Percentiles rank a stretch among this genome's conserved stretches.
Evolutionary conservation across 2,329 filamentous ascomycete genomes (phyloP).

Genomic region (Penicillium glabrum): DNA sequence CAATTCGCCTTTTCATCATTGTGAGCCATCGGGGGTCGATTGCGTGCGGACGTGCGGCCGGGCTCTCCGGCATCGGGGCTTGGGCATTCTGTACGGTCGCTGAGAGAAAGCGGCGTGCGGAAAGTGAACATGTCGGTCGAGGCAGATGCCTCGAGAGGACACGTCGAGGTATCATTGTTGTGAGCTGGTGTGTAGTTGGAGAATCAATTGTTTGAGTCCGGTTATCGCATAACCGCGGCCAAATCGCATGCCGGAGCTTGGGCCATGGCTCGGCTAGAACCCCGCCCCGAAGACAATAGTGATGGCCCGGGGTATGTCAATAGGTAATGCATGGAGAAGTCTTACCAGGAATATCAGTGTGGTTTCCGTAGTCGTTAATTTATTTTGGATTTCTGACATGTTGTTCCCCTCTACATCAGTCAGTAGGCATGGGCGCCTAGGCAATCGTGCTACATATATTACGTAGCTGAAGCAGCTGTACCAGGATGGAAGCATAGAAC

Average conservation of each 20-base stretch:
- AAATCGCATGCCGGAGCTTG: slow-evolving; percentile 13
- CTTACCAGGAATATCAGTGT: no score
- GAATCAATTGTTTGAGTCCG: neutral
- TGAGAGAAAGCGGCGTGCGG: slow-evolving; percentile 20
- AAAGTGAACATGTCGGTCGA: slow-evolving; percentile 6
- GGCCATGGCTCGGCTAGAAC: slow-evolving; percentile 17
- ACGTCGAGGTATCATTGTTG: slow-evolving; percentile 25
- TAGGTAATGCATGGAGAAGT: neutral
- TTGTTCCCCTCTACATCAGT: neutral
- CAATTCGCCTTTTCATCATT: slow-evolving; percentile 65
- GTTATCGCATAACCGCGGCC: slow-evolving; percentile 5
- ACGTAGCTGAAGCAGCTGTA: no score
- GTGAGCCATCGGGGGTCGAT: slow-evolving; percentile 67
- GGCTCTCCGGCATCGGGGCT: slow-evolving; percentile 9
- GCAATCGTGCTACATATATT: no score
- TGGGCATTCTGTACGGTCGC: slow-evolving; percentile 15
- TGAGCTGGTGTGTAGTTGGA: neutral
- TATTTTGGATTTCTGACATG: neutral
- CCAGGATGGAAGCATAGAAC: no score
- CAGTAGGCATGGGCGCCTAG: no score
- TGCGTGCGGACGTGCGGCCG: slow-evolving; percentile 24
- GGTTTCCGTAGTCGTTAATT: neutral
- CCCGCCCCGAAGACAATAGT: slow-evolving; percentile 6
- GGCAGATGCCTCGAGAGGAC: slow-evolving; percentile 20
- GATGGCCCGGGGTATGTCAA: neutral